Conservation (phyloP, 1,139 yeast species). For the Debaryomyces coudertii region DNA sequence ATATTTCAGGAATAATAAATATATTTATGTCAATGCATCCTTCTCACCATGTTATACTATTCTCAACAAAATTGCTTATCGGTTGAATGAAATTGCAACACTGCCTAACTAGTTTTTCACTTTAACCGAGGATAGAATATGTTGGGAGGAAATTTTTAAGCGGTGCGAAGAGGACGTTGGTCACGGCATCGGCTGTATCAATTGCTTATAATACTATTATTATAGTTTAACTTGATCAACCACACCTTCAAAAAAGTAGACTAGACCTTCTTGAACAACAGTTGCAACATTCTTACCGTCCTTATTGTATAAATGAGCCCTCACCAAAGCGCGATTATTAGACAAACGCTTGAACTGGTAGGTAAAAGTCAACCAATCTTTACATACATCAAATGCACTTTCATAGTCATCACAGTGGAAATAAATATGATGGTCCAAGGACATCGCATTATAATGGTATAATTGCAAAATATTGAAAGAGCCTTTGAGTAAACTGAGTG, state of each 20-base stretch:
- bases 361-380: slow-evolving; percentile 44
- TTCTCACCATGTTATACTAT: background rate
- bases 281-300: slow-evolving; percentile 44
- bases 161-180: background rate
- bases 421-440: slow-evolving; percentile 50
- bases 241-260: slow-evolving; percentile 33
- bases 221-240: slow-evolving; percentile 26
- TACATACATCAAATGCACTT: slow-evolving; percentile 35
- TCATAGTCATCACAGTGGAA: slow-evolving; percentile 38
- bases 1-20: background rate
- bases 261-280: slow-evolving; percentile 48
- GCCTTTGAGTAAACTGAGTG: slow-evolving; percentile 32
- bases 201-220: slow-evolving; percentile 1
- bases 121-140: slow-evolving; percentile 9
- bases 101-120: background rate
- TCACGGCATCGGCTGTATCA: background rate
- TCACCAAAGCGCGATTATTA: slow-evolving; percentile 42
- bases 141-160: background rate
- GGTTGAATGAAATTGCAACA: slow-evolving; percentile 1
- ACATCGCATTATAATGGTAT: slow-evolving; percentile 52
- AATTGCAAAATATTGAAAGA: slow-evolving; percentile 45
- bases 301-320: slow-evolving; percentile 41
- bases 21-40: background rate
- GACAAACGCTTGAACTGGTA: slow-evolving; percentile 41
- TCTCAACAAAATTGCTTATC: background rate